These are phyloP conservation scores for Hirsutella thompsonii DNA, from an alignment of 2,329 filamentous ascomycete species.

Conservation along the genomic window DNA sequence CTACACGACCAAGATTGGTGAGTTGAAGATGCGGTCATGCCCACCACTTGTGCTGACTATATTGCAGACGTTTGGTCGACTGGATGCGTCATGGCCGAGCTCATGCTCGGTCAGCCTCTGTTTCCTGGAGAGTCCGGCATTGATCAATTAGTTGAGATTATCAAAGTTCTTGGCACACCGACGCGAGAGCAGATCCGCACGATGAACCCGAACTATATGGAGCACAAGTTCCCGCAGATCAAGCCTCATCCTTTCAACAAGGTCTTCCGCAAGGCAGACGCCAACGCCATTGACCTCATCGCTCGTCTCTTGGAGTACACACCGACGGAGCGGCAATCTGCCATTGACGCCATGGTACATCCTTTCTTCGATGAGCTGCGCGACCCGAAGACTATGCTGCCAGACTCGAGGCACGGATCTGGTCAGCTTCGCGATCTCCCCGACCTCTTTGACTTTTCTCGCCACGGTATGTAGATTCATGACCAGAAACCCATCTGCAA, in stretches of 20 bases:
- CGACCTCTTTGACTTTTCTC: constrained; percentile 81
- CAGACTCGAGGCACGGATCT: constrained; percentile 84
- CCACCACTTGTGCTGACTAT: constrained; percentile 1
- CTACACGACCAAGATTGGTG: constrained; percentile 99
- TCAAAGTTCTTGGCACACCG: constrained; percentile 94
- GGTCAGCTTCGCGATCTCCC: constrained; percentile 73
- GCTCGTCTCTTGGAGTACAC: constrained; percentile 92
- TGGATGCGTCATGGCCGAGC: constrained; percentile 96
- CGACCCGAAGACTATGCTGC: constrained; percentile 79
- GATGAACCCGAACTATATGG: constrained; percentile 99
- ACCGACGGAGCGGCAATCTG: constrained; percentile 84
- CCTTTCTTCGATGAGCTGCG: constrained; percentile 97
- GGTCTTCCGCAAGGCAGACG: constrained; percentile 94
- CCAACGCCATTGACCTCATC: constrained; percentile 88
- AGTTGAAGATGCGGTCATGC: constrained; percentile 18
- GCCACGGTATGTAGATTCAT: constrained; percentile 59
- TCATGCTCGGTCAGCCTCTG: constrained; percentile 95
- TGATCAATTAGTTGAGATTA: constrained; percentile 96
- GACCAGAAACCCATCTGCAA: neutral
- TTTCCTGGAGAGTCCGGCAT: constrained; percentile 98
- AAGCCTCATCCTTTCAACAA: constrained; percentile 99
- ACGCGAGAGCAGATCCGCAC: constrained; percentile 97
- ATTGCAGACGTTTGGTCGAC: constrained; percentile 94
- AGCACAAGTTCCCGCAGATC: constrained; percentile 99
- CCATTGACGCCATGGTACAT: constrained; percentile 94